Conservation (phyloP, 305 asterid species). For the Fraxinus platypoda region DNA sequence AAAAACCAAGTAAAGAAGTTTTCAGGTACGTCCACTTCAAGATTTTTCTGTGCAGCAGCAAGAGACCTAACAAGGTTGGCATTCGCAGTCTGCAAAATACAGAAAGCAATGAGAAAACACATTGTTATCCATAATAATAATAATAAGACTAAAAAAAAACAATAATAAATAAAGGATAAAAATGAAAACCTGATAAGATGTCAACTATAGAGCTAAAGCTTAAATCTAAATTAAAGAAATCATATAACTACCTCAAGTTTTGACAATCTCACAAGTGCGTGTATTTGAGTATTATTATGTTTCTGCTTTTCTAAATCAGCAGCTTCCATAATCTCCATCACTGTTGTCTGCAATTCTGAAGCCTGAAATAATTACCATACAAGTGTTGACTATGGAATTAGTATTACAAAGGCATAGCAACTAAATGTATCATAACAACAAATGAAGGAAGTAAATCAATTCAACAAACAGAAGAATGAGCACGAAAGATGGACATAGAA, state of each 20-base stretch:
- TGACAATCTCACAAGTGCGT: slow-evolving; percentile 69
- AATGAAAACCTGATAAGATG: slow-evolving; percentile 14
- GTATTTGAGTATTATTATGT: slow-evolving; percentile 90
- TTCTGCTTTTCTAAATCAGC: slow-evolving; percentile 91
- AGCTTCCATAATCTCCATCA: slow-evolving; percentile 96
- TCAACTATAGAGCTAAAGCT: slow-evolving; percentile 4
- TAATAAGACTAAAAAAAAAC: not conserved
- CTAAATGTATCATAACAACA: slow-evolving; percentile 3
- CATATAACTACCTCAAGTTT: slow-evolving; percentile 64
- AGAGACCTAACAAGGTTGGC: slow-evolving; percentile 86
- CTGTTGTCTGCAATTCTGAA: slow-evolving; percentile 74
- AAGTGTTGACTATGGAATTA: slow-evolving; percentile 6
- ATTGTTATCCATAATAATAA: not conserved
- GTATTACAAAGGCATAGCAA: slow-evolving; percentile 14
- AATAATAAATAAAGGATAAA: not conserved
- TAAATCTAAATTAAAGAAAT: slow-evolving; percentile 15
- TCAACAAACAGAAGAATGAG: slow-evolving; percentile 13
- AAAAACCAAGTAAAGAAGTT: slow-evolving; percentile 3
- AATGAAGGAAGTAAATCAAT: not conserved
- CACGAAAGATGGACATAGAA: not conserved
- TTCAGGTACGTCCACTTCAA: slow-evolving; percentile 71
- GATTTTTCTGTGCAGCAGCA: slow-evolving; percentile 73
- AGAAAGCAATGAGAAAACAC: slow-evolving; percentile 15
- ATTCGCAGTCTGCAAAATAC: slow-evolving; percentile 63
- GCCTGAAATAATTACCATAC: slow-evolving; percentile 51